Conservation (phyloP, 2,329 filamentous ascomycete genomes). For the Pseudohalonectria lignicola region DNA sequence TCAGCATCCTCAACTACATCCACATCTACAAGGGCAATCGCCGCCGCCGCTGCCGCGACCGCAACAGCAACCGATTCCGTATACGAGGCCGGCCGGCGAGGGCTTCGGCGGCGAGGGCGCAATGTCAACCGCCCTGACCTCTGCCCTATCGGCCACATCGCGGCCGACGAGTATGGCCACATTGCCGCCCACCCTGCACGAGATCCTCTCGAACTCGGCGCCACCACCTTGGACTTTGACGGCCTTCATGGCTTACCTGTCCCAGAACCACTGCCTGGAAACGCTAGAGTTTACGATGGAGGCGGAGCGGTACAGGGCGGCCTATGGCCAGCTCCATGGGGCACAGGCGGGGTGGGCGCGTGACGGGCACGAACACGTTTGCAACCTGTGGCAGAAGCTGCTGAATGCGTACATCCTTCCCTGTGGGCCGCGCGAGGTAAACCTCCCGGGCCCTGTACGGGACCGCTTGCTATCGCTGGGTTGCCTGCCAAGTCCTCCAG, state of each 20-base stretch:
- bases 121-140: too few relatives aligned
- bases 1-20: too few relatives aligned
- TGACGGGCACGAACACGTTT: conserved; percentile 52
- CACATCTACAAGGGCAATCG: too few relatives aligned
- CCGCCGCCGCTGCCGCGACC: too few relatives aligned
- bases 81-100: too few relatives aligned
- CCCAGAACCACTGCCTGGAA: conserved; percentile 93
- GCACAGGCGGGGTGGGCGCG: conserved; percentile 27
- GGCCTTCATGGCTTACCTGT: conserved; percentile 93
- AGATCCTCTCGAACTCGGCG: conserved; percentile 80
- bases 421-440: conserved; percentile 78
- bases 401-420: conserved; percentile 84
- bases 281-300: conserved; percentile 96
- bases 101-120: conserved; percentile 23
- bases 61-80: too few relatives aligned
- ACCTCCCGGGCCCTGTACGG: conserved; percentile 76
- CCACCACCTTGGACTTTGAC: conserved; percentile 81
- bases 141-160: conserved; percentile 28
- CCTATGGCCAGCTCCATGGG: conserved; percentile 32
- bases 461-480: conserved; percentile 64
- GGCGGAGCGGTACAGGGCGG: conserved; percentile 68
- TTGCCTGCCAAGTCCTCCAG: conserved; percentile 48
- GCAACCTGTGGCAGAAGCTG: conserved; percentile 76
- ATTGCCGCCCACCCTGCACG: conserved; percentile 59
- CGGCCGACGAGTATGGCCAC: conserved; percentile 37